These are phyloP conservation scores for Tetratostichococcus sp. DNA, from an alignment of 139 green algal genomes.

Conservation along the genomic window DNA sequence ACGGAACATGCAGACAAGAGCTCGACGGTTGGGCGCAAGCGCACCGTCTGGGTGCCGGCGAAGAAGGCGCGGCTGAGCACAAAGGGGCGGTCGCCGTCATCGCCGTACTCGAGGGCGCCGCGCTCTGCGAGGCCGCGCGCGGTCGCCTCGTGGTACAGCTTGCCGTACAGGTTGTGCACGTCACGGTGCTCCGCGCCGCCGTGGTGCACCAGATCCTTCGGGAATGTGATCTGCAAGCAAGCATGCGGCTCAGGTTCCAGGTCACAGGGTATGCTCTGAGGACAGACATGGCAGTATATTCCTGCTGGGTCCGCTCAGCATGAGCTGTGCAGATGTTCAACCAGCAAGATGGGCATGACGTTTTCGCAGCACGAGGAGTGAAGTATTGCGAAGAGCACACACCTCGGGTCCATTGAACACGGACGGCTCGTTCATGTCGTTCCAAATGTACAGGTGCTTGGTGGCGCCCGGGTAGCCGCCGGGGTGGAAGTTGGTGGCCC, in stretches of 20 bases:
- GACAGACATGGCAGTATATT: no score
- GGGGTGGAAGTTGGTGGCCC: constrained; percentile 82
- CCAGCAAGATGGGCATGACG: no score
- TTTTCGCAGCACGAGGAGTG: no score
- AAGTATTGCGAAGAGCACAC: no score
- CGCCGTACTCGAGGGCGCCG: constrained; percentile 39
- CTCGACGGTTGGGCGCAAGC: no score
- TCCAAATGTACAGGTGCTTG: constrained; percentile 95
- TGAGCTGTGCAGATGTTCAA: no score
- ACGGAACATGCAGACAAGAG: no score
- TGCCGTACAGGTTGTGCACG: constrained; percentile 94
- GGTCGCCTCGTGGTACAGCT: constrained; percentile 91
- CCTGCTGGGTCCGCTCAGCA: no score
- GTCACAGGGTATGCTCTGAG: no score
- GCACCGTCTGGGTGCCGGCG: constrained; percentile 62
- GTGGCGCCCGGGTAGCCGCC: constrained; percentile 82
- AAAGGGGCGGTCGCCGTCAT: constrained; percentile 90
- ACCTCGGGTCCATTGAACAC: constrained; percentile 99
- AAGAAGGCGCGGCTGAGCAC: constrained; percentile 96
- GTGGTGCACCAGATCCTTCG: constrained; percentile 87
- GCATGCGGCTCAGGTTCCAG: not conserved
- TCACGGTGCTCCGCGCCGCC: constrained; percentile 86
- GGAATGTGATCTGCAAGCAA: constrained; percentile 75
- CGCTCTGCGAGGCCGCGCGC: constrained; percentile 55
- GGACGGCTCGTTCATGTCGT: constrained; percentile 99